Evolutionary conservation across 768 basidiomycete genomes (phyloP).

Genomic region (Leccinellum albellum): DNA sequence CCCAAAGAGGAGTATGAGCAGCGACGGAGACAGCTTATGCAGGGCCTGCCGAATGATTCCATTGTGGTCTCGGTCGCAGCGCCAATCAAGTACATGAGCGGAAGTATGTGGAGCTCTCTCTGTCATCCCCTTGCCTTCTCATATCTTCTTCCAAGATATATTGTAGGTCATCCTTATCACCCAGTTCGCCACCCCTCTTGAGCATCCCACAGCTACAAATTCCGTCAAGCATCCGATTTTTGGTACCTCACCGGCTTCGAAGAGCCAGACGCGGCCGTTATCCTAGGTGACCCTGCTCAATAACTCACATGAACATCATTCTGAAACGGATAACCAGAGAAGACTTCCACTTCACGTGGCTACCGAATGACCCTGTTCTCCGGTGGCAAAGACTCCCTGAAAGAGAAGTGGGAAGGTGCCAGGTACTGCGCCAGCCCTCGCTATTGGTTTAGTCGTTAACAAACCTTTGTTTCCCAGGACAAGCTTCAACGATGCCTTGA

Average conservation of each 20-base stretch:
- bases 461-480: slow-evolving; percentile 42
- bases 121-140: slow-evolving; percentile 9
- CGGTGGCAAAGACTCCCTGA: slow-evolving; percentile 63
- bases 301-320: not conserved
- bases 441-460: not conserved
- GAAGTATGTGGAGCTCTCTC: slow-evolving; percentile 47
- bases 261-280: slow-evolving; percentile 85
- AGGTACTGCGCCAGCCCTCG: slow-evolving; percentile 35
- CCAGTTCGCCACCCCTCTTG: slow-evolving; percentile 6
- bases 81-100: slow-evolving; percentile 81
- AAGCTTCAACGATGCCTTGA: slow-evolving; percentile 56
- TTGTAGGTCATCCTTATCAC: slow-evolving; percentile 53
- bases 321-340: slow-evolving; percentile 45
- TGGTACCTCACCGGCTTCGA: slow-evolving; percentile 97
- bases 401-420: slow-evolving; percentile 93
- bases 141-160: slow-evolving; percentile 45
- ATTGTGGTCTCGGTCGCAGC: slow-evolving; percentile 76
- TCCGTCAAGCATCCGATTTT: slow-evolving; percentile 87
- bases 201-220: slow-evolving; percentile 72
- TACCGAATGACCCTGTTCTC: slow-evolving; percentile 88
- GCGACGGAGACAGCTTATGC: slow-evolving; percentile 68
- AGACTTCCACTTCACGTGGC: slow-evolving; percentile 63
- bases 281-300: slow-evolving; percentile 56
- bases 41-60: slow-evolving; percentile 65
- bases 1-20: slow-evolving; percentile 70